A percentile compares a stretch with the other conserved stretches of the same genome.
These are phyloP conservation scores for Solanum arcanum DNA, from an alignment of 257 asterid genomes.

Conservation along the genomic window DNA sequence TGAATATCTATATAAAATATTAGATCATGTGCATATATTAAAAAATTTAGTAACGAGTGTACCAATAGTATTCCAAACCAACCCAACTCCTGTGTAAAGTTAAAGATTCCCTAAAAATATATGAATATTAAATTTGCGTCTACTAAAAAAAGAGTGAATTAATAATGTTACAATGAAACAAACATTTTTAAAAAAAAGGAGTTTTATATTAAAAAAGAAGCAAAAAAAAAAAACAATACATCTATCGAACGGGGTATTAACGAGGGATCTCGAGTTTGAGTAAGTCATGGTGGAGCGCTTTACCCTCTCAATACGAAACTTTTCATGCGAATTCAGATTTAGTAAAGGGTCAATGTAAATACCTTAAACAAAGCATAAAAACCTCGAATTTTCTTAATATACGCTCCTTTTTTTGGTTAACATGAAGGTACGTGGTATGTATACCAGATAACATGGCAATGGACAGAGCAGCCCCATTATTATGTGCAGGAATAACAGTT, in stretches of 20 bases:
- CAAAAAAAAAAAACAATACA: not conserved
- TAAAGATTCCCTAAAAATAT: not conserved
- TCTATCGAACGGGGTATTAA: not conserved
- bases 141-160: not conserved
- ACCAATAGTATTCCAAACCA: not conserved
- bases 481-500: conserved; percentile 75
- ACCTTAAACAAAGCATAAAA: not conserved
- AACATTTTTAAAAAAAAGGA: not conserved
- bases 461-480: conserved; percentile 82
- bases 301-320: not conserved
- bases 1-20: not conserved
- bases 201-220: not conserved
- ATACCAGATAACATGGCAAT: conserved; percentile 63
- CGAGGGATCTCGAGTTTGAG: not conserved
- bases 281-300: not conserved
- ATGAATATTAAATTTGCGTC: not conserved
- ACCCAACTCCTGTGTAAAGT: not conserved
- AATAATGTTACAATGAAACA: not conserved
- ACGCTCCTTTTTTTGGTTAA: not conserved
- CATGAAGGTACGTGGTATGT: conserved; percentile 54
- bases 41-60: not conserved
- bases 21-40: not conserved
- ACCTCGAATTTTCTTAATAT: not conserved
- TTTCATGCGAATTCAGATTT: too few species aligned
- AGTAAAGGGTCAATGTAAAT: not conserved